Evolutionary conservation across 2,329 filamentous ascomycete genomes (phyloP), one percentile per base, ranked within the genome.

Genomic region (Reticulascus tulasneorum): DNA sequence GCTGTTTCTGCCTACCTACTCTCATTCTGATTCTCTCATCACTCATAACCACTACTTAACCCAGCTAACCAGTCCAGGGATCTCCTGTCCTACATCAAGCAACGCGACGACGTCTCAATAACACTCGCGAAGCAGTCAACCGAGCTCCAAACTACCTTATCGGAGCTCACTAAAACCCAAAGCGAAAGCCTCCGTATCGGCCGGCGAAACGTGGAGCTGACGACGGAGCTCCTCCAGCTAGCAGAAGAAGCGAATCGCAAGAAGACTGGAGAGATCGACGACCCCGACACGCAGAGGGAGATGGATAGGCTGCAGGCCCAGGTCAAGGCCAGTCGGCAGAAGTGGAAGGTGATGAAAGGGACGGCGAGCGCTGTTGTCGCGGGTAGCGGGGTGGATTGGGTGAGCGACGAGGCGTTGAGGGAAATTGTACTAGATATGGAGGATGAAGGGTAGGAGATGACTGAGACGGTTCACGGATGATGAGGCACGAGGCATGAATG

Each of bases 311-410:
- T 82, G 9, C 77, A 87, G 49, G 61, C 56, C 6, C 72, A 80
- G 25, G 62, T 85, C 40, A 79, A 73, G 49, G 65, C 66, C 16
- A 82, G 79, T 54, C 76, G 76, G 43, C 77, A 79, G 47, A 74
- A 75, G 51, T 87, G 82, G 80, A 78, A 79, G 51, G 79, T 83
- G 15, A 76, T 91, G 58, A 93, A 91, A 63, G 84, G 78, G 17
- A 77, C 88, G 26, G 73, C 84, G n/a, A 85, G 84, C 51, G 86
- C 84, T 13, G 73, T 89, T 37, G 75, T 94, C 29, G 85, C 79
- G 6, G 86, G 85, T 4, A 94, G 87, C 57, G 88, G 88, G 29
- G 69, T 93, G 35, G 81, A 94, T 53, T 94, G 88, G 88, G 79
- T 78, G 10, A 67, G 74, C 25, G 80, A 94, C 58, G 72, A 79